These are phyloP conservation scores for Aspergillus ostianus DNA, from an alignment of 495 filamentous ascomycete species.

Conservation along the genomic window DNA sequence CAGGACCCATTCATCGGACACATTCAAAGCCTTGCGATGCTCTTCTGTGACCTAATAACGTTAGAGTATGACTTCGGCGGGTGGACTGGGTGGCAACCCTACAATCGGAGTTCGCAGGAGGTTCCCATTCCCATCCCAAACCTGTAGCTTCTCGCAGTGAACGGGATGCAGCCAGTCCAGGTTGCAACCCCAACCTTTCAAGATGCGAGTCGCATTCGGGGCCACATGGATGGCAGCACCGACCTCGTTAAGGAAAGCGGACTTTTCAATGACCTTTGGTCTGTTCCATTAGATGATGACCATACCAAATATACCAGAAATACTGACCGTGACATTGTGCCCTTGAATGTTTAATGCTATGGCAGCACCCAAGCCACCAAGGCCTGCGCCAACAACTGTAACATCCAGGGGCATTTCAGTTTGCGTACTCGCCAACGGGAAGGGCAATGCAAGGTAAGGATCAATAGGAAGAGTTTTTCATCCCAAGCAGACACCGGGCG, in stretches of 20 bases:
- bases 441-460: no score
- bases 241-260: constrained; percentile 48
- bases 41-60: constrained; percentile 20
- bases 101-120: constrained; percentile 13
- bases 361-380: constrained; percentile 57
- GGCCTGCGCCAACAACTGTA: constrained; percentile 55
- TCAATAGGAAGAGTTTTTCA: no score
- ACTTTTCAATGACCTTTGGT: constrained; percentile 55
- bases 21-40: constrained; percentile 8
- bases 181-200: constrained; percentile 44
- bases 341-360: constrained; percentile 52
- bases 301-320: no score
- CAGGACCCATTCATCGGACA: constrained; percentile 26
- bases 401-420: constrained; percentile 40
- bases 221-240: constrained; percentile 53
- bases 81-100: constrained; percentile 4
- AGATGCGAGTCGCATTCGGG: constrained; percentile 48
- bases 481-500: no score
- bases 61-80: no score
- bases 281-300: no score
- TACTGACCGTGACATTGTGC: no score
- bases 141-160: constrained; percentile 12
- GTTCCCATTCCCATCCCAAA: constrained; percentile 15
- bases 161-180: constrained; percentile 27
- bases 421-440: no score